Base-by-base conservation (phyloP, 2,329 filamentous ascomycete species). In the Xylaria sp. region DNA sequence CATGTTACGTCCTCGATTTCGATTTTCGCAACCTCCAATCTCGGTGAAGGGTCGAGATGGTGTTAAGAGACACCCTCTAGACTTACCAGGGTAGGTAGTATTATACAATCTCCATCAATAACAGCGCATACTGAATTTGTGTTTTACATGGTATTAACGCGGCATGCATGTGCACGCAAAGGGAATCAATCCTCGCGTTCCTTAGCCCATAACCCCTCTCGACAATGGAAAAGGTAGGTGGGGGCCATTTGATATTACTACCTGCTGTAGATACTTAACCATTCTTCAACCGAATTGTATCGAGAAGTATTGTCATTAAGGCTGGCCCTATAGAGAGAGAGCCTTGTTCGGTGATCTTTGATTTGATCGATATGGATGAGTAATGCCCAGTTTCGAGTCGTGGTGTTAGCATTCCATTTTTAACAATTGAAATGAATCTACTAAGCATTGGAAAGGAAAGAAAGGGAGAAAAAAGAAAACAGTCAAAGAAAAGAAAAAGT, bases 361-460 rank as follows among this genome's bases (percentile, higher is more conserved):
- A n/a, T n/a, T n/a, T 12, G 28, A 41, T 39, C 12, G 20, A 30
- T 6, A 41, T 18, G 10, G 9, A 23, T 32, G 34, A 25, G 34
- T 45, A 45, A 34, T 28, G 1, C 12, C 34, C n/a, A 20, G 30
- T 30, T 62, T 62, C 25, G 59, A 62, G 41, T 23, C 59, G 18
- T 6, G 4, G 8, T 13, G 30, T 18, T 43, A 13, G 39, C 23
- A 48, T 57, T 63, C 52, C 12, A n/a, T 50, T 18, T 25, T 48
- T 28, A 15, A 28, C 25, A 20, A 25, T 60, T 12, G 7, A 30
- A 52, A 32, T 15, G 34, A 12, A 25, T 20, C 10, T 32, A 52
- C 48, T 52, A 28, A 32, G 2, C 48, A 12, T n/a, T 2, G 18
- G n/a, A 18, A 12, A 15, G 30, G 15, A 41, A 8, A 34, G 9